Evolutionary conservation across 768 basidiomycete genomes (phyloP).

Genomic region (Kwoniella shandongensis): DNA sequence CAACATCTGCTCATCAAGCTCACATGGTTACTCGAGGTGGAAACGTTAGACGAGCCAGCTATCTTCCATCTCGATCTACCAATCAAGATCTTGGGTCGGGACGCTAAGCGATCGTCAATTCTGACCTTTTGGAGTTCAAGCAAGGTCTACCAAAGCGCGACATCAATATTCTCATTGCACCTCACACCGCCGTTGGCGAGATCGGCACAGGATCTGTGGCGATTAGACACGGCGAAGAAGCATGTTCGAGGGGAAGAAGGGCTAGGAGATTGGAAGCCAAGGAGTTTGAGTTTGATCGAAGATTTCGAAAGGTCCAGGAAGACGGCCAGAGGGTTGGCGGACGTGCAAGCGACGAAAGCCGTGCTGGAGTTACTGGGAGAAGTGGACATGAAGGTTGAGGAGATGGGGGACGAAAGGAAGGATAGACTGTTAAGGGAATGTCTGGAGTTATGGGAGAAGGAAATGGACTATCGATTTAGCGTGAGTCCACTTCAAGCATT

Average conservation of each 20-base stretch:
- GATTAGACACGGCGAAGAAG: slow-evolving; percentile 88
- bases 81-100: slow-evolving; percentile 76
- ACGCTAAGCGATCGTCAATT: slow-evolving; percentile 77
- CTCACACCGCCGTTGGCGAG: slow-evolving; percentile 81
- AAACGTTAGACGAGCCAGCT: slow-evolving; percentile 79
- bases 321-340: slow-evolving; percentile 73
- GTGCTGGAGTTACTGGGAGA: slow-evolving; percentile 58
- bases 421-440: slow-evolving; percentile 64
- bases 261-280: slow-evolving; percentile 77
- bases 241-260: slow-evolving; percentile 91
- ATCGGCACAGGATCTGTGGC: slow-evolving; percentile 86
- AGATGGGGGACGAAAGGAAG: slow-evolving; percentile 25
- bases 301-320: slow-evolving; percentile 74
- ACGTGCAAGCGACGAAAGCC: slow-evolving; percentile 84
- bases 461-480: slow-evolving; percentile 72
- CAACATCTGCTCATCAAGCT: slow-evolving; percentile 79
- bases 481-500: slow-evolving; percentile 61
- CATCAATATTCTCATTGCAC: slow-evolving; percentile 77
- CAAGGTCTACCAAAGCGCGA: slow-evolving; percentile 74
- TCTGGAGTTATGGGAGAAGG: slow-evolving; percentile 78
- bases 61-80: slow-evolving; percentile 85
- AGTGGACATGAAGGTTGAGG: slow-evolving; percentile 16
- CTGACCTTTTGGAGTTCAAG: slow-evolving; percentile 74
- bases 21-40: slow-evolving; percentile 75
- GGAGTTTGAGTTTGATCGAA: slow-evolving; percentile 83